Evolutionary conservation across 73 alveolate species (phyloP), one percentile per base, ranked within the genome.

Genomic region (Stentor roeselii): DNA sequence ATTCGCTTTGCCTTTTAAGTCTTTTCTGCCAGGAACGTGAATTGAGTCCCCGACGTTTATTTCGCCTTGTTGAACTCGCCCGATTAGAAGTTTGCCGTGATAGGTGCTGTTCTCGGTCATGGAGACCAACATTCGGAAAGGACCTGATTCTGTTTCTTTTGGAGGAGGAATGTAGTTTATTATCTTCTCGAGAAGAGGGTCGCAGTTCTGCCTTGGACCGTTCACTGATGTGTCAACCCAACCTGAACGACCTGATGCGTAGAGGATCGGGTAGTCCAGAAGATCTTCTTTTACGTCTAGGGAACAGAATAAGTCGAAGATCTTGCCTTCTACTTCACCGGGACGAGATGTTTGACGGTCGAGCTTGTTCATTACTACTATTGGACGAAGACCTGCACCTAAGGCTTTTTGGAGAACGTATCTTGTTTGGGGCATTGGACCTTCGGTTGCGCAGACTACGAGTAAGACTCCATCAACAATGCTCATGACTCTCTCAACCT

Each of bases 391-490:
- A 15, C 83, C 83, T 40, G 86, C 86, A 40, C 85, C 59, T 14
- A 94, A 83, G 3, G 98, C 98, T 84, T 94, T 94, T 86, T 92
- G 59, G 11, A 94, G 90, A 4, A 94, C 98, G 78, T 67, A 67
- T 15, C 80, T 36, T 1, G 99, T 96, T 85, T 92, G 89, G 34
- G 97, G 97, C 91, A 93, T 90, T 3, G 95, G 89, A 59, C 98
- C 97, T 75, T 96, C 99, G 74, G 93, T 90, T 11, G 98, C 98
- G 36, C 98, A 94, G 6, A 95, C 96, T 34, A 96, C 98, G 75
- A 96, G 84, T 60, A 96, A 91, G 41, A 95, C 91, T 59, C 94
- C 84, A 83, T 96, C 99, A 0, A 98, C 95, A 30, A 93, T 93
- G 60, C 93, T 90, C 75, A 97, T 94, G 59, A 98, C 99, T 86